Percentiles rank a stretch among this genome's conserved stretches.
phyloP scores from a whole-genome alignment of 164 flowering plant species.

The Piper betle region DNA sequence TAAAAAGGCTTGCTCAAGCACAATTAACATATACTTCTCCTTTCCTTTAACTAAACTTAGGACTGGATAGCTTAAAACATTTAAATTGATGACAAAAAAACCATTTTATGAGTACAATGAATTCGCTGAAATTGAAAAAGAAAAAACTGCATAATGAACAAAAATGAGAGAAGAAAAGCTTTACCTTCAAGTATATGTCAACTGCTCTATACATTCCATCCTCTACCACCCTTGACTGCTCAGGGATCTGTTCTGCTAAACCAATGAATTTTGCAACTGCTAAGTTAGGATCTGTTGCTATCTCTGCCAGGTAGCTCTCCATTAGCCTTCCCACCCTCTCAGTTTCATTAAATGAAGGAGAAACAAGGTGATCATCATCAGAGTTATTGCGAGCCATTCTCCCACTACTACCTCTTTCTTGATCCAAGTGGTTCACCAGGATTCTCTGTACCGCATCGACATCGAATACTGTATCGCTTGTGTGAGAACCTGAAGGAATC shows the following conservation, averaged over 20 bases:
- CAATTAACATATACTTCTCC: not conserved
- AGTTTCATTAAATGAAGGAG: slow-evolving; percentile 39
- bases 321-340: slow-evolving; percentile 71
- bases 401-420: slow-evolving; percentile 26
- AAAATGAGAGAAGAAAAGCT: not conserved
- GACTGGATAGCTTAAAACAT: too few species aligned
- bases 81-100: too few species aligned
- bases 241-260: slow-evolving; percentile 74
- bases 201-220: slow-evolving; percentile 96
- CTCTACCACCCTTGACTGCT: slow-evolving; percentile 59
- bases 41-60: too few species aligned
- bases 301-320: slow-evolving; percentile 88
- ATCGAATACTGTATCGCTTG: slow-evolving; percentile 63
- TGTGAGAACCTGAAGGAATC: slow-evolving; percentile 69
- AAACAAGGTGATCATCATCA: slow-evolving; percentile 31
- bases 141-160: not conserved
- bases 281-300: slow-evolving; percentile 72
- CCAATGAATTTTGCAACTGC: slow-evolving; percentile 51
- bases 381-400: slow-evolving; percentile 8
- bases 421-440: slow-evolving; percentile 56
- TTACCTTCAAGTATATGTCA: slow-evolving; percentile 88
- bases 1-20: too few species aligned
- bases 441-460: slow-evolving; percentile 75
- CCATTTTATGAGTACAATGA: too few species aligned
- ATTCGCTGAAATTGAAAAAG: not conserved